Evolutionary conservation across 2,329 filamentous ascomycete genomes (phyloP), one percentile per base, ranked within the genome.

Genomic region (Pestalotiopsis fici): DNA sequence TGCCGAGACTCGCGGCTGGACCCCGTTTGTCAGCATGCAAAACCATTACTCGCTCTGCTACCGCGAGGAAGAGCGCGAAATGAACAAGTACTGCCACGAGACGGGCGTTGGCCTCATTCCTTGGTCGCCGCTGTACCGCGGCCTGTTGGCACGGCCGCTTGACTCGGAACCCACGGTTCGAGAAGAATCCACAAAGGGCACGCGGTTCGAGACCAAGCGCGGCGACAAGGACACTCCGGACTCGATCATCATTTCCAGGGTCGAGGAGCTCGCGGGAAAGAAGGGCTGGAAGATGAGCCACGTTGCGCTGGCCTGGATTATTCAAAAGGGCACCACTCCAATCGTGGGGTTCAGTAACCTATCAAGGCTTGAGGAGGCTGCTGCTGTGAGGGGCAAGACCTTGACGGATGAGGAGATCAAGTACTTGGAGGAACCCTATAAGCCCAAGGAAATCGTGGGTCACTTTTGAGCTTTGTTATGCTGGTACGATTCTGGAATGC

Each of bases 1-100:
- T 2, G 85, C 86, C 27, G 83, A 87, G 71, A 81, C 82, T 72
- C 79, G 86, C 67, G 82, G 83, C 43, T 88, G 85, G 86, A 85
- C 83, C 2, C 85, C 87, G 72, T 88, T 88, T 72, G 78, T 88
- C 67, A 83, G 80, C 59, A 88, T 89, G 87, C 85, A 88, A 73
- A 87, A 87, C 69, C 80, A 84, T 23, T 84, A 88, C 71, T 87
- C 83, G 70, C 74, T 86, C 4, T 70, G 85, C 3, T 88, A 88
- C 74, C 81, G 88, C 13, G 88, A 91, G 74, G 88, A 90, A 70
- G 88, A 82, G 71, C 73, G 78, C 31, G 80, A 82, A 71, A 82
- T 81, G 79, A 79, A 76, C 69, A 73, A 78, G 9, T 83, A 80
- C 70, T 83, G 82, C 71, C 77, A 81, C 56, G 77, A 77, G 61